Evolutionary conservation across 257 asterid species (phyloP).

Genomic region (Solanum habrochaites): DNA sequence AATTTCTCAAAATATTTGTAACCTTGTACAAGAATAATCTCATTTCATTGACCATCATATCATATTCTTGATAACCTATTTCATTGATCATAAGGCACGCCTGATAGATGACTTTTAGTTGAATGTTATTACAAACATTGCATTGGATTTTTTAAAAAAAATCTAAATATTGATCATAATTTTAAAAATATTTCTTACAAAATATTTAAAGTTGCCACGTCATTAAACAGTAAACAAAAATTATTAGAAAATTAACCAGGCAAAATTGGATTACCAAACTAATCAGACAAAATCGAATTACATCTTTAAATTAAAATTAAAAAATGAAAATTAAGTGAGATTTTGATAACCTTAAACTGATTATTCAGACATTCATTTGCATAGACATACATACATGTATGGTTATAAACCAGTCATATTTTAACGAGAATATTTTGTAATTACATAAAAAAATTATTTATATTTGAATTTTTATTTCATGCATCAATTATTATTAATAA

Average conservation of each 20-base stretch:
- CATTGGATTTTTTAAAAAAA: neutral
- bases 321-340: neutral
- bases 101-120: neutral
- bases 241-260: neutral
- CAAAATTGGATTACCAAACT: neutral
- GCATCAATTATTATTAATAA: neutral
- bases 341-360: neutral
- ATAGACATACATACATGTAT: no score
- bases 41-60: neutral
- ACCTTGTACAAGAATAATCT: neutral
- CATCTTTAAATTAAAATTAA: no score
- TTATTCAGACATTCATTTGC: neutral
- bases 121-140: neutral
- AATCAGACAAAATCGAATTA: no score
- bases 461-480: neutral
- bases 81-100: neutral
- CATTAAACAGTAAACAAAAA: neutral
- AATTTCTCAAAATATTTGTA: accelerated
- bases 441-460: neutral
- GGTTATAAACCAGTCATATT: neutral
- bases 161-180: neutral
- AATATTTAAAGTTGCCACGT: neutral
- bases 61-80: neutral
- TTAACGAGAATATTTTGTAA: neutral
- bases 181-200: neutral